These are phyloP conservation scores for Penicillium vulpinum DNA, from an alignment of 2,329 filamentous ascomycete genomes.

Conservation along the genomic window DNA sequence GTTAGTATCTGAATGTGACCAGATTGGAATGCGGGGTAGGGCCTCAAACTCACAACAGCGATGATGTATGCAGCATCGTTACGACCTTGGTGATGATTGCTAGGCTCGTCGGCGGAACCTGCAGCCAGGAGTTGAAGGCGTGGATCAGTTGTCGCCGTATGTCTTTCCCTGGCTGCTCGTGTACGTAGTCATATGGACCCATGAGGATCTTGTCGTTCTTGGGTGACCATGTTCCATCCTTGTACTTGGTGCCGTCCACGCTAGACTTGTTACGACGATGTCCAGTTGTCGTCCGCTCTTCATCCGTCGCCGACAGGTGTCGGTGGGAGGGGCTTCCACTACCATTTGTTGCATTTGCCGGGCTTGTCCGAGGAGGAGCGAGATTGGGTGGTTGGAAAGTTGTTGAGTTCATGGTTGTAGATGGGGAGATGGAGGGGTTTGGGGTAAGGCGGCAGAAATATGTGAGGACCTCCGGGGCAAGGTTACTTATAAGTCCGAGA, in stretches of 20 bases:
- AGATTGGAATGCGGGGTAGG: too few species aligned
- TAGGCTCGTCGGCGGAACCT: conserved; percentile 43
- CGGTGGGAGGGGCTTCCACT: conserved; percentile 10
- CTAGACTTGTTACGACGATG: conserved; percentile 41
- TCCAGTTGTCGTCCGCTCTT: conserved; percentile 41
- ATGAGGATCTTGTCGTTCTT: conserved; percentile 47
- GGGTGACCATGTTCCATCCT: conserved; percentile 38
- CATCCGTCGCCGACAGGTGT: conserved; percentile 53
- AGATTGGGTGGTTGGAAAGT: conserved; percentile 59
- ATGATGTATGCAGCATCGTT: conserved; percentile 49
- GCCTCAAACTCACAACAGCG: conserved; percentile 39
- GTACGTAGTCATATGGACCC: conserved; percentile 49
- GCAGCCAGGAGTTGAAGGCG: conserved; percentile 48
- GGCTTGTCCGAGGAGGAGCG: conserved; percentile 74
- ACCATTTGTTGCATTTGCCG: conserved; percentile 49
- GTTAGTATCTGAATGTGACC: background rate
- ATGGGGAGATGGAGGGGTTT: conserved; percentile 19
- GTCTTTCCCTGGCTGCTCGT: conserved; percentile 48
- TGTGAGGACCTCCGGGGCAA: background rate
- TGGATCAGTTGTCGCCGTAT: conserved; percentile 47
- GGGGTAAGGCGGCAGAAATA: conserved; percentile 3
- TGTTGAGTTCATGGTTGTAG: conserved; percentile 24
- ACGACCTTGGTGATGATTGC: conserved; percentile 46
- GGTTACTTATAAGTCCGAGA: background rate
- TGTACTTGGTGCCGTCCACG: conserved; percentile 41